phyloP scores from a whole-genome alignment of 2,329 filamentous ascomycete genomes.

The Colletotrichum sp. region DNA sequence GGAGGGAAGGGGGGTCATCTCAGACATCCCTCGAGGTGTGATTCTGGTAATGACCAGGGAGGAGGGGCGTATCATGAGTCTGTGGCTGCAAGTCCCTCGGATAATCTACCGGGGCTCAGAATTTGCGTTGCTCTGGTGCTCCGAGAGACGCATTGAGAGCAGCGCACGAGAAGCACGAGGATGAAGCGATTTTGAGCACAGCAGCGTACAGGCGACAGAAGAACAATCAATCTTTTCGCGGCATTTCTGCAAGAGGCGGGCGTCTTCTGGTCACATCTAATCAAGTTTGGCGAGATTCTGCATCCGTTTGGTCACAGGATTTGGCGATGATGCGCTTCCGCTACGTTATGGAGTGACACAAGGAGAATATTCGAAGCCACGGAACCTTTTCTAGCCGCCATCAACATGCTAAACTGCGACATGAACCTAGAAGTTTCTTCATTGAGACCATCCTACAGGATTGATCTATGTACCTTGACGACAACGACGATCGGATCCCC shows the following conservation, averaged over 20 bases:
- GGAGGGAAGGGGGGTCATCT: background rate
- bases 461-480: background rate
- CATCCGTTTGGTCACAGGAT: background rate
- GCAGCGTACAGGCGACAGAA: background rate
- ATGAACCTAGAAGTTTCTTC: background rate
- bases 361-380: background rate
- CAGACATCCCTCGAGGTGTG: background rate
- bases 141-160: background rate
- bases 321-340: background rate
- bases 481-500: background rate
- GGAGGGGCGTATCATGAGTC: background rate
- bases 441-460: background rate
- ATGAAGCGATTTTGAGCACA: background rate
- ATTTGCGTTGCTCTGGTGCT: background rate
- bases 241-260: background rate
- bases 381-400: background rate
- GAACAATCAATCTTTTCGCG: background rate
- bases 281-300: background rate
- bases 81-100: background rate
- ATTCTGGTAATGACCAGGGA: background rate
- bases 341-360: background rate
- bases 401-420: background rate
- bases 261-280: background rate
- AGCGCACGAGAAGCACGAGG: background rate
- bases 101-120: background rate